Base-by-base conservation (phyloP, 225 moss, liverwort and hornwort species). In the Antitrichia curtipendula region DNA sequence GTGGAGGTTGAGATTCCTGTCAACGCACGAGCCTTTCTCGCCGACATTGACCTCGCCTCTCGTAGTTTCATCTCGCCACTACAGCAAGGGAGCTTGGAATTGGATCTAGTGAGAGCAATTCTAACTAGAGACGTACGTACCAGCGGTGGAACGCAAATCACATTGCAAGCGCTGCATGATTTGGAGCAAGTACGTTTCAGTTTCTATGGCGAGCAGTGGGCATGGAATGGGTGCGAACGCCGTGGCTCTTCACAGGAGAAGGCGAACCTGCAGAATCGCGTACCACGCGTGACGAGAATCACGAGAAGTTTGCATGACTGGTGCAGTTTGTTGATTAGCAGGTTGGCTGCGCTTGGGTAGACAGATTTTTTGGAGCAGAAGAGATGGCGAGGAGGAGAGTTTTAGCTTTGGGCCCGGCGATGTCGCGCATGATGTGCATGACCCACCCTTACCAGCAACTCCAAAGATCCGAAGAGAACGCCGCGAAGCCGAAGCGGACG, bases 371-470 rank as follows among this genome's bases (percentile, higher is more conserved):
- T 12, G 43, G 40, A 40, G 56, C 68, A 16, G 65, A 45, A 27
- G 80, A 63, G 38, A 94, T 94, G 94, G 92, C 89, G 81, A 84
- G 94, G 86, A 90, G 91, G 89, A 89, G 92, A 36, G 94, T 94
- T 78, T 41, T 94, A 47, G 94, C 94, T 10, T 62, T 94, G 87
- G 91, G 94, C 10, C 94, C 94, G 19, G 92, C 92, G 85, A 34
- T 94, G 83, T 91, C 94, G 52, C 90, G 94, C 43, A 92, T 94
- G 92, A 72, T 90, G 86, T 94, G 92, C 84, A 89, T 91, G 87
- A 82, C 74, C 53, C 75, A 92, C 81, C 94, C 94, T 40, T 94
- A 94, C 74, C 90, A 89, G 68, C 91, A 89, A 62, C 29, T 94
- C n/a, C 84, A 66, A 60, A 43, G 85, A 78, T 78, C 84, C 18